phyloP scores from a whole-genome alignment of 108 stramenopile species.

The Pinguiococcus pyrenoidosus region DNA sequence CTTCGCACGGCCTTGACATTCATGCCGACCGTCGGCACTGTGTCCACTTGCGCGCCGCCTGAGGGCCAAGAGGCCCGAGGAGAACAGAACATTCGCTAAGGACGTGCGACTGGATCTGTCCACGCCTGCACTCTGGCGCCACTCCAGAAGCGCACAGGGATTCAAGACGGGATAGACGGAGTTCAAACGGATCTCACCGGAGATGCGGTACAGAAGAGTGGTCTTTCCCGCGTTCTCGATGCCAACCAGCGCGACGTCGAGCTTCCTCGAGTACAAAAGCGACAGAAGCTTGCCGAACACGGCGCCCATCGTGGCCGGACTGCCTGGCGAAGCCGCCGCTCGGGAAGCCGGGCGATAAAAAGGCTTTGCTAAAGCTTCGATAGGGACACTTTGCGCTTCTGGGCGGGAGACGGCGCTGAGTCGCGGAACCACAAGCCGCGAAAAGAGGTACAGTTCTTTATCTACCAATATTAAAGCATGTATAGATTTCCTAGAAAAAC shows the following conservation, averaged over 20 bases:
- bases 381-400: no score
- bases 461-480: no score
- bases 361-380: no score
- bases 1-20: constrained; percentile 71
- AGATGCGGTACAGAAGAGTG: not conserved
- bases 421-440: no score
- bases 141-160: not conserved
- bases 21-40: constrained; percentile 85
- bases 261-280: constrained; percentile 81
- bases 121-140: not conserved
- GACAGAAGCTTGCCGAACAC: constrained; percentile 57
- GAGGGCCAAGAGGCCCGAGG: no score
- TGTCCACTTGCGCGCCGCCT: constrained; percentile 77
- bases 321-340: no score
- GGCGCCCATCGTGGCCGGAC: constrained; percentile 65
- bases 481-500: no score
- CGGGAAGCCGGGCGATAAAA: no score
- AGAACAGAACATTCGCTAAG: constrained; percentile 77
- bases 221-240: constrained; percentile 59
- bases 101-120: constrained; percentile 37
- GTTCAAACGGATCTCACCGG: not conserved
- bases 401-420: no score
- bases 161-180: not conserved
- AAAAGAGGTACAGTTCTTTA: no score
- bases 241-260: constrained; percentile 90